Evolutionary conservation across 768 basidiomycete genomes (phyloP).

Genomic region (Glaciozyma martinii): DNA sequence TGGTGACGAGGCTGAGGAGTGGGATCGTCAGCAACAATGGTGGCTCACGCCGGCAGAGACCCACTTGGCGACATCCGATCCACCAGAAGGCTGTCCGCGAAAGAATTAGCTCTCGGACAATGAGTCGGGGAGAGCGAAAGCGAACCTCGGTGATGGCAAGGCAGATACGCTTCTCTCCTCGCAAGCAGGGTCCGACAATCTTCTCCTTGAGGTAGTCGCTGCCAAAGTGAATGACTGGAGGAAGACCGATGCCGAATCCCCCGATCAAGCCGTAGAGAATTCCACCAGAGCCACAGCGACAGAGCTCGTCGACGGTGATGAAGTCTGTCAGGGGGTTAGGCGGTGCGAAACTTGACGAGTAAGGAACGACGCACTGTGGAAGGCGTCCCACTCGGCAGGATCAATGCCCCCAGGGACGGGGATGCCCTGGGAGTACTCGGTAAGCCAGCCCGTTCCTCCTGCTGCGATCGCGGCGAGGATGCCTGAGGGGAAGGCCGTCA

Average conservation of each 20-base stretch:
- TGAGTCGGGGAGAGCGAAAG: background rate
- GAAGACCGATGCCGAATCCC: constrained; percentile 22
- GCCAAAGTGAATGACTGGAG: constrained; percentile 30
- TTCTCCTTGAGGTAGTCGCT: constrained; percentile 25
- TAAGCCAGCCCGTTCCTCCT: constrained; percentile 8
- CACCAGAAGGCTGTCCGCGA: constrained; percentile 13
- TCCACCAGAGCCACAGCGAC: constrained; percentile 23
- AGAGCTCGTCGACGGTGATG: constrained; percentile 29
- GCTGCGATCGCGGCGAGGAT: constrained; percentile 26
- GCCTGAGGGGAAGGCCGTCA: constrained; percentile 6
- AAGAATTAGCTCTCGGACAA: background rate
- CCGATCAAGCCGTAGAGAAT: constrained; percentile 27
- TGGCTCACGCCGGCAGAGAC: too few species aligned
- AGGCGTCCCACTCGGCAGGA: constrained; percentile 33
- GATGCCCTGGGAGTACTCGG: constrained; percentile 20
- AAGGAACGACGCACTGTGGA: background rate
- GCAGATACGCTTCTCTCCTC: constrained; percentile 33
- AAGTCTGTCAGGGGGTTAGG: constrained; percentile 20
- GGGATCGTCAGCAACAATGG: too few species aligned
- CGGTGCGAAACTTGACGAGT: background rate
- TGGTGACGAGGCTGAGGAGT: constrained; percentile 6
- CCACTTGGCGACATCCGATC: constrained; percentile 34
- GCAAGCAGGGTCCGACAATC: constrained; percentile 30
- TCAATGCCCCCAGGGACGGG: constrained; percentile 22
- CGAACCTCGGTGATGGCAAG: constrained; percentile 36